Base-by-base conservation (phyloP, 257 asterid species). In the Fraxinus cuspidata region DNA sequence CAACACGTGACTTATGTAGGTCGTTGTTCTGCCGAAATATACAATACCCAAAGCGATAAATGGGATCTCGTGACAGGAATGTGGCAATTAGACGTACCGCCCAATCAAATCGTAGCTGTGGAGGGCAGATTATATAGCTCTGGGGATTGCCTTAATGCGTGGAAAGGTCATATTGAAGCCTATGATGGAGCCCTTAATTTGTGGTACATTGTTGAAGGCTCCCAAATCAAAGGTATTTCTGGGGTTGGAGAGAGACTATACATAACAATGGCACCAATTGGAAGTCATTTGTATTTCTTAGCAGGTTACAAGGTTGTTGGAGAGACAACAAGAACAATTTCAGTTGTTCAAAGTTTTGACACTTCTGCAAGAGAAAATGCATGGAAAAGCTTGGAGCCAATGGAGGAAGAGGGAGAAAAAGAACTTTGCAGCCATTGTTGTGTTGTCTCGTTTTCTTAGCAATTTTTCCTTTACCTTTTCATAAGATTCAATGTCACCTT, bases 61-160 rank as follows among this genome's bases (percentile, higher is more conserved):
- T 86, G 90, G 92, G 84, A 79, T 74, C 87, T 86, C 1, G 80
- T 81, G 31, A 63, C 75, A 0, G 81, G 89, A 73, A 83, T 87
- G 88, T 87, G 94, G 94, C 88, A 85, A 31, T 65, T 86, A 44
- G 92, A 86, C 44, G 86, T 89, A 79, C 94, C 94, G 38, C 88
- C 90, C 51, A 86, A 89, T 64, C 90, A 89, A 72, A 88, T 88
- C 3, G 85, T 73, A 2, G 81, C 80, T 2, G 83, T 84, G 66
- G 84, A 72, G 56, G 90, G 60, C 4, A 82, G 60, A 31, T 27
- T 88, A 70, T 82, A 85, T 60, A 84, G 89, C 79, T 86, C 89
- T 0, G 89, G 90, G 12, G 94, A 87, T 71, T 87, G 89, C 42
- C 79, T 86, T 37, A 90, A 83, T 75, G 83, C 85, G 21, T 88